Base-by-base conservation (phyloP, 495 filamentous ascomycete genomes). In the Xylaria cubensis region DNA sequence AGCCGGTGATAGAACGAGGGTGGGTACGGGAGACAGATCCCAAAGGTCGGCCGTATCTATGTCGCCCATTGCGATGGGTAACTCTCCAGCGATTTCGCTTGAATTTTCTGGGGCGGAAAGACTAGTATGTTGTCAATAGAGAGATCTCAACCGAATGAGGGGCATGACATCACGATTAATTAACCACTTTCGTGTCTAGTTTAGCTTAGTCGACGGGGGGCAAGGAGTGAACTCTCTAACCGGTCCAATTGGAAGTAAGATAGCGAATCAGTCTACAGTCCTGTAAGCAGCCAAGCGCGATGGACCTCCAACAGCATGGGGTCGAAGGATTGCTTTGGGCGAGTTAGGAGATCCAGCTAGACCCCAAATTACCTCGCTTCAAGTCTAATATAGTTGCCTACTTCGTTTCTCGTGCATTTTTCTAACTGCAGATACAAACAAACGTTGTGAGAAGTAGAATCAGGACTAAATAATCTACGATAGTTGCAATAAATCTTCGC, bases 1-100 rank as follows among this genome's bases (percentile, higher is more conserved):
- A 0, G 81, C 75, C 21, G 84, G 79, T 66, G 88, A 82, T 5
- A 90, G 79, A 50, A 89, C 71, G 36, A 89, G 75, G 15, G 83
- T 83, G 2, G 88, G 84, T 2, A 85, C 80, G 1, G 88, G 88
- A 0, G 83, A 86, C 51, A 79, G 74, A 68, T 86, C 86, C 75
- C 84, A 84, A 62, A 88, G 80, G n/a, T 62, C 41, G 21, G n/a
- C 13, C 15, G 56, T 12, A 26, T 55, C 29, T n/a, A 39, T 34
- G 71, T 69, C 71, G 36, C 58, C 58, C 58, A 61, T 61, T n/a
- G 58, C 58, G 58, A 61, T 5, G 34, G 56, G 56, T 39, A 21
- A 12, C 56, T 61, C 6, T 61, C 34, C 5, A 32, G 53, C 15
- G 53, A 17, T 32, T 26, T 55, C 24, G 17, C 53, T 32, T 32